phyloP scores from a whole-genome alignment of 148 eudicot species.

The Cornus controversa region DNA sequence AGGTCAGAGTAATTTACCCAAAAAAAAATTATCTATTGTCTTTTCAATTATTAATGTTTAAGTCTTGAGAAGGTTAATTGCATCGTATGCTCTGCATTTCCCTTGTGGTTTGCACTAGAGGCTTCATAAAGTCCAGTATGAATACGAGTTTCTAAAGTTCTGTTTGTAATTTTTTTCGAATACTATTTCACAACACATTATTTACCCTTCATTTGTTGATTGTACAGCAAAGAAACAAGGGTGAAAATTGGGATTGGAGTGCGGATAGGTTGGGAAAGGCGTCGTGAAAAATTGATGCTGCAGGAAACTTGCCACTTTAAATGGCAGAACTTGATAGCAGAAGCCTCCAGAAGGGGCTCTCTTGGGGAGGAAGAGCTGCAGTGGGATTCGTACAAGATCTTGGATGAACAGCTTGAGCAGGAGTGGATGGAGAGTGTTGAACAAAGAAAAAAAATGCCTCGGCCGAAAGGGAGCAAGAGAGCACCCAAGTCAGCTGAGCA shows the following conservation, averaged over 20 bases:
- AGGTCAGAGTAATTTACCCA: no score
- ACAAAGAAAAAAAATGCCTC: constrained; percentile 41
- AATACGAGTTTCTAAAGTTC: neutral
- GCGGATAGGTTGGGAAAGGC: constrained; percentile 74
- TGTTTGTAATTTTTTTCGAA: neutral
- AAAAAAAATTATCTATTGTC: no score
- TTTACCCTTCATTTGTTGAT: neutral
- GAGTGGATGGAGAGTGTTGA: constrained; percentile 75
- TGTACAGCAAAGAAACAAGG: constrained; percentile 75
- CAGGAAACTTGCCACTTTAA: constrained; percentile 72
- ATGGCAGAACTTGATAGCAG: constrained; percentile 83
- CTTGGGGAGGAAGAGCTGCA: constrained; percentile 67
- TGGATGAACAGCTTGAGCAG: constrained; percentile 55
- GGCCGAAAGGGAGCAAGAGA: constrained; percentile 54
- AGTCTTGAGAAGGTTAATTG: neutral
- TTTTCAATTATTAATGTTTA: neutral
- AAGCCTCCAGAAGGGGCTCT: constrained; percentile 66
- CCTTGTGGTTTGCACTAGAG: neutral
- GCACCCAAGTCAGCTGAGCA: constrained; percentile 91
- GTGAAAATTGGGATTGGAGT: constrained; percentile 71
- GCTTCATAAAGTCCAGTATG: neutral
- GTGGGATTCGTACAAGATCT: constrained; percentile 78
- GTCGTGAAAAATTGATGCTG: constrained; percentile 53
- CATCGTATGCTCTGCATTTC: neutral
- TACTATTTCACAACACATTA: neutral